Evolutionary conservation across 257 asterid genomes (phyloP).

Genomic region (Mentha longifolia): DNA sequence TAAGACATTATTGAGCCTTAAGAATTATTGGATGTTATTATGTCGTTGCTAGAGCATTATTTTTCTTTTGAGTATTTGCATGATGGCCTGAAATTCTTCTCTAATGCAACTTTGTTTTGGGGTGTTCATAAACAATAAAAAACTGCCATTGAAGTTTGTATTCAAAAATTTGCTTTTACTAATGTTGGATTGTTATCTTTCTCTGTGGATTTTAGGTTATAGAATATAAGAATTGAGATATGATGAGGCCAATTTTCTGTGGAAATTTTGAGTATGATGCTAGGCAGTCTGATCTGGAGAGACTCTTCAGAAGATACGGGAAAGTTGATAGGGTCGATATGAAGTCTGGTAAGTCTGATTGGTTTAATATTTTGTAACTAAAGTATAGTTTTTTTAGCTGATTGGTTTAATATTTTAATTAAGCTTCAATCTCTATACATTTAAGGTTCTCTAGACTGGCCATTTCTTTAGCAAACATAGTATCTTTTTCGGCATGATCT

Average conservation of each 20-base stretch:
- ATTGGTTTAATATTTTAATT: background rate
- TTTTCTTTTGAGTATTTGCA: constrained; percentile 9
- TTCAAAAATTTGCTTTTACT: constrained; percentile 11
- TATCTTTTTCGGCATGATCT: background rate
- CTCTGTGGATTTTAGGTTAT: constrained; percentile 28
- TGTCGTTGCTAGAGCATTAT: background rate
- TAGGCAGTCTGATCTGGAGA: constrained; percentile 78
- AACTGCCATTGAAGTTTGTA: background rate
- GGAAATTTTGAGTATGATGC: constrained; percentile 83
- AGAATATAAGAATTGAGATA: constrained; percentile 32
- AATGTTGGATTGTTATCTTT: constrained; percentile 16
- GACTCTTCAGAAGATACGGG: constrained; percentile 78
- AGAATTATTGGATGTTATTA: background rate
- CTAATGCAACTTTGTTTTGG: background rate
- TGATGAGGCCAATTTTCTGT: constrained; percentile 80
- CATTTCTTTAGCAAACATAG: constrained; percentile 10
- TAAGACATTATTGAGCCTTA: background rate
- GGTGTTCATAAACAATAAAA: background rate
- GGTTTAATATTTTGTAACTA: background rate
- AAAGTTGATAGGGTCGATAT: constrained; percentile 79
- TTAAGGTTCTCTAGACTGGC: background rate
- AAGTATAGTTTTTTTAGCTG: background rate
- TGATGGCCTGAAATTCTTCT: background rate
- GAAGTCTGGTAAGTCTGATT: constrained; percentile 73
- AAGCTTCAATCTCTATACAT: background rate